Evolutionary conservation across 2,329 filamentous ascomycete genomes (phyloP).

Genomic region (Calonectria henricotiae): DNA sequence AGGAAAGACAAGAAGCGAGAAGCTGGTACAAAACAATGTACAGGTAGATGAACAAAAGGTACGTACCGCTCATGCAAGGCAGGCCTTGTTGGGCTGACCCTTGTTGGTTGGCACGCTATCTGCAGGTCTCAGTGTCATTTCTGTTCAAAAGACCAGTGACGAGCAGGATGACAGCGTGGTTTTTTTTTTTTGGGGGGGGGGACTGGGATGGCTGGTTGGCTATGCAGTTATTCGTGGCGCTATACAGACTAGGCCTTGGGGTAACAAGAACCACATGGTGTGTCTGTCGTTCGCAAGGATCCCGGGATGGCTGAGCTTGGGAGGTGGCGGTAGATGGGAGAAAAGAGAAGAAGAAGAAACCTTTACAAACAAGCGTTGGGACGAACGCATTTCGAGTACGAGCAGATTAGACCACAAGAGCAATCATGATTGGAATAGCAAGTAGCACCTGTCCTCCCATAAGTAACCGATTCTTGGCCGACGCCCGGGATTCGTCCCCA

Average conservation of each 20-base stretch:
- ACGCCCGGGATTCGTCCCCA: conserved; percentile 1
- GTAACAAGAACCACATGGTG: background rate
- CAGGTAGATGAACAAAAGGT: background rate
- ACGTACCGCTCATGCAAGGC: conserved; percentile 16
- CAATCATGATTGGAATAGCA: conserved; percentile 48
- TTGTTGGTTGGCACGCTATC: conserved; percentile 14
- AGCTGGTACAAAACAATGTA: background rate
- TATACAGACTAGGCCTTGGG: background rate
- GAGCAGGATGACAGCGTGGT: background rate
- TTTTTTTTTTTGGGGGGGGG: background rate
- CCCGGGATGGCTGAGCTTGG: background rate
- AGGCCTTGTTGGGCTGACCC: conserved; percentile 11
- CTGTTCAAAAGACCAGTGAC: background rate
- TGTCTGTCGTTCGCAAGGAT: background rate
- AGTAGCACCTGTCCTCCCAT: conserved; percentile 45
- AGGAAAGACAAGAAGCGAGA: background rate
- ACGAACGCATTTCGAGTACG: conserved; percentile 43
- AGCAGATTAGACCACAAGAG: conserved; percentile 48
- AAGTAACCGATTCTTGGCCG: conserved; percentile 18
- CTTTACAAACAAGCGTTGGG: conserved; percentile 14
- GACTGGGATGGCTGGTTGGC: background rate
- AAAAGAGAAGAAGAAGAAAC: background rate
- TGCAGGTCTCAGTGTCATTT: conserved; percentile 26
- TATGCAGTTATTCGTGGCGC: background rate
- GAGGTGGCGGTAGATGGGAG: background rate